These are phyloP conservation scores for Neospora caninum DNA, from an alignment of 169 alveolate species.

Conservation along the genomic window DNA sequence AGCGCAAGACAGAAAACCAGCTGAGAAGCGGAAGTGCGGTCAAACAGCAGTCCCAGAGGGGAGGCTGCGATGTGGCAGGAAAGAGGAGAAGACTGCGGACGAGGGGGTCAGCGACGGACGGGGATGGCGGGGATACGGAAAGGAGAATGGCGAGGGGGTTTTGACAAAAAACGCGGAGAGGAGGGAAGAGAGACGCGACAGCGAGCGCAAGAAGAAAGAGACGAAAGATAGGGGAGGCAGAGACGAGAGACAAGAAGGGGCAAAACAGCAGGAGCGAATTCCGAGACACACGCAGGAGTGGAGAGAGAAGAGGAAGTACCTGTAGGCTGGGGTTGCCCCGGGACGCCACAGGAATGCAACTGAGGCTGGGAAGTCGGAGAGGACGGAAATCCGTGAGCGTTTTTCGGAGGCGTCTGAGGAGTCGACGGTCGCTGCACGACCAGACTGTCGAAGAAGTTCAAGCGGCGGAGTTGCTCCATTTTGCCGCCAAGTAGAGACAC, in stretches of 20 bases:
- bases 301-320: background rate
- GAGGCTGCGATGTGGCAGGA: no score
- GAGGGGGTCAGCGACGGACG: no score
- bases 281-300: background rate
- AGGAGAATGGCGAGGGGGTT: no score
- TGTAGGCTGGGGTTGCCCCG: background rate
- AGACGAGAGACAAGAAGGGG: background rate
- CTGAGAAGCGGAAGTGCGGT: no score
- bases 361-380: slow-evolving; percentile 4
- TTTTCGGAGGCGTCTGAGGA: background rate
- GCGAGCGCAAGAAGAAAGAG: background rate
- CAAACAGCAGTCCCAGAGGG: no score
- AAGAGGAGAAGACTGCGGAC: no score
- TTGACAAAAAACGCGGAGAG: no score
- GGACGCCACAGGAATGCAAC: background rate
- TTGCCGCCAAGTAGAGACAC: background rate
- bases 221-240: background rate
- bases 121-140: no score
- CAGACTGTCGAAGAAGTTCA: slow-evolving; percentile 56
- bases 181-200: no score
- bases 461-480: slow-evolving; percentile 68
- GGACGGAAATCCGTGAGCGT: background rate
- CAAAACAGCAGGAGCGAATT: background rate
- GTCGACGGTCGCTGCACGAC: slow-evolving; percentile 19
- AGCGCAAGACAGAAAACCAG: no score